phyloP scores from a whole-genome alignment of 371 early-diverging fungal genomes.

The Dichotomocladium elegans region DNA sequence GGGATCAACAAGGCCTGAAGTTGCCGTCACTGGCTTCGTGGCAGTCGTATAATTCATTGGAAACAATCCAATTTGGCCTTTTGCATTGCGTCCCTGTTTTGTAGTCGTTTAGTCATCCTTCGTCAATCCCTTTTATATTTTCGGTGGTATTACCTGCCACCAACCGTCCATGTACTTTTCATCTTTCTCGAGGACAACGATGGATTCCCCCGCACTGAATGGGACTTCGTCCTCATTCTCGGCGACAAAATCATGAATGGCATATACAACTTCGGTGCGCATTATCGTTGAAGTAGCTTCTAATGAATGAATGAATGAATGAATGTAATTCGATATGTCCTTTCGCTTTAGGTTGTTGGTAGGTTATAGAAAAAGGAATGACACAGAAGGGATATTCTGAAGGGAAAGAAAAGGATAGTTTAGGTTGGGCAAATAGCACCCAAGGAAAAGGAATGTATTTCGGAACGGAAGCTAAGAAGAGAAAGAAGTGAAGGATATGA shows the following conservation, averaged over 20 bases:
- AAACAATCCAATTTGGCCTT: constrained; percentile 63
- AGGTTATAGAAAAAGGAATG: too few species aligned
- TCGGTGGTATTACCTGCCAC: constrained; percentile 82
- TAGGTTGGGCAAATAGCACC: too few species aligned
- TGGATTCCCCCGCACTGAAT: constrained; percentile 68
- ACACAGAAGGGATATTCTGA: too few species aligned
- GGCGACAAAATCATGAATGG: constrained; percentile 64
- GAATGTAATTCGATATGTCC: too few species aligned
- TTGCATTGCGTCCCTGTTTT: constrained; percentile 54
- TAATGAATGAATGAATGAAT: too few species aligned
- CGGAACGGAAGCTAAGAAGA: too few species aligned
- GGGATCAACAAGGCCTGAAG: constrained; percentile 3
- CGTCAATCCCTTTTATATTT: background rate
- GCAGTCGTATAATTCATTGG: constrained; percentile 62
- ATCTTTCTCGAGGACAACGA: constrained; percentile 77
- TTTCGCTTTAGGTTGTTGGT: too few species aligned
- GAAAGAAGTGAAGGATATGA: too few species aligned
- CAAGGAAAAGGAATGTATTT: too few species aligned
- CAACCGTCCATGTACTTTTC: constrained; percentile 82
- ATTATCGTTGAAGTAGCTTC: too few species aligned
- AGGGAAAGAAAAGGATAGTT: too few species aligned
- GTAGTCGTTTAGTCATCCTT: background rate
- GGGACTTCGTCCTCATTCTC: constrained; percentile 80
- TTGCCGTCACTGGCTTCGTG: constrained; percentile 5
- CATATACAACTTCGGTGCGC: constrained; percentile 57